Evolutionary conservation across 2,329 filamentous ascomycete species (phyloP), one percentile per base, ranked within the genome.

Genomic region (Hymenoscyphus fraxineus): DNA sequence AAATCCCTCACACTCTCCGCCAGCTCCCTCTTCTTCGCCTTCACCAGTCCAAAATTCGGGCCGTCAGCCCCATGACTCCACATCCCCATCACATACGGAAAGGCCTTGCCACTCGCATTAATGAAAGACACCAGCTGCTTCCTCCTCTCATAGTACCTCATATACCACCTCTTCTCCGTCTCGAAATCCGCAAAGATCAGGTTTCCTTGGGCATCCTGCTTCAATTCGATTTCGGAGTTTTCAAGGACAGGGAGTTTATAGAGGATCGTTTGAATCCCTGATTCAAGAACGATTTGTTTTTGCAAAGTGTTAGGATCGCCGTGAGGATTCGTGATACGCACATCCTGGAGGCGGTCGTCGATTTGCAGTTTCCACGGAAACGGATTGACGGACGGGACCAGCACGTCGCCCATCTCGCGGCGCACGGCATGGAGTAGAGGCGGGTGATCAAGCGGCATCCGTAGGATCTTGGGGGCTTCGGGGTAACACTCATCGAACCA

Each of bases 341-440:
- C 27, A 6, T 57, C 39, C 31, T 44, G 13, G 10, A 58, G n/a
- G 7, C 22, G 13, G 2, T 59, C 54, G 16, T 58, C 59, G 2
- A 40, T 35, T 4, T n/a, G 9, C 7, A 65, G n/a, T 31, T 59
- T 65, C 63, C 63, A 65, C 2, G 59, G 59, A 41, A 65, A 65
- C 15, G 59, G 40, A 31, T 39, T 58, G 19, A 31, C 31, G 6
- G 13, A 15, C 0, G 59, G 59, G 3, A 65, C 55, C 7, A 65
- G 15, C 7, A 65, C 32, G 13, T 61, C 54, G 35, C 63, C 60
- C 22, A 39, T 55, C 39, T 56, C 16, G 9, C 63, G n/a, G 1
- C 44, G n/a, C 10, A 65, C 15, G 6, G 63, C 63, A 32, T 65
- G 59, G 9, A 65, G 10, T 3, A 65, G 19, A 10, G 59, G 63